Conservation (phyloP, 1,284 basidiomycete genomes). For the Malassezia psittaci region DNA sequence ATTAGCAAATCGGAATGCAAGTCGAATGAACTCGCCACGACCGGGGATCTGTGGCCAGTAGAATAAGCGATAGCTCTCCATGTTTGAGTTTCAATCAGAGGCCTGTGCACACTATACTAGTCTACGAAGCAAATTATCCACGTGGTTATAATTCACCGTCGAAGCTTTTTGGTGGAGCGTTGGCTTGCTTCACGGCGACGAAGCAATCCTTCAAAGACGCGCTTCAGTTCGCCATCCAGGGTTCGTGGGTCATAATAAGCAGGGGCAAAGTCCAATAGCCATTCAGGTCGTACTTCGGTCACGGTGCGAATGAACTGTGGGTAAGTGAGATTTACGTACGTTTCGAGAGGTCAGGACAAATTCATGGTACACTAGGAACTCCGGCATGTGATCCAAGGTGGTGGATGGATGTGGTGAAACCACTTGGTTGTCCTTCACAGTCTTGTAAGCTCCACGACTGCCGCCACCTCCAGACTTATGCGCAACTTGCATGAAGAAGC, state of each 20-base stretch:
- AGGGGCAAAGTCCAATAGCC: conserved; percentile 73
- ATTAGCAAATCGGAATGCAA: conserved; percentile 51
- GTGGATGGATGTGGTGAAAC: conserved; percentile 90
- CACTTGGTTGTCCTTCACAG: conserved; percentile 87
- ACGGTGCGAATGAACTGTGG: conserved; percentile 72
- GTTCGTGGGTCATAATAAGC: conserved; percentile 61
- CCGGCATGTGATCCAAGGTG: conserved; percentile 80
- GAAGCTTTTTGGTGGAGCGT: conserved; percentile 5
- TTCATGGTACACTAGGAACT: conserved; percentile 94
- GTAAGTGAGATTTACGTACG: conserved; percentile 49
- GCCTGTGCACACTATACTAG: not conserved
- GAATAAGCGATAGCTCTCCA: conserved; percentile 17
- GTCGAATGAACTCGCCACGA: conserved; percentile 52
- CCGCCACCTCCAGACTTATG: conserved; percentile 56
- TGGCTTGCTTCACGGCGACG: conserved; percentile 6
- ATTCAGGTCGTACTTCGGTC: conserved; percentile 76
- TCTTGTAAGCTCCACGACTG: conserved; percentile 51
- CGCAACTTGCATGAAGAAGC: conserved; percentile 98
- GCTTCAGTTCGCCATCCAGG: conserved; percentile 38
- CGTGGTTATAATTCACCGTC: conserved; percentile 1
- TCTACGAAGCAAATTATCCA: not conserved
- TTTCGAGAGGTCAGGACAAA: conserved; percentile 80
- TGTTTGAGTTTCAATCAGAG: not conserved
- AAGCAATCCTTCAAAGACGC: conserved; percentile 29
- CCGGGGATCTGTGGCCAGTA: conserved; percentile 50